phyloP scores from a whole-genome alignment of 1,284 basidiomycete species.

The Hemileia vastatrix region DNA sequence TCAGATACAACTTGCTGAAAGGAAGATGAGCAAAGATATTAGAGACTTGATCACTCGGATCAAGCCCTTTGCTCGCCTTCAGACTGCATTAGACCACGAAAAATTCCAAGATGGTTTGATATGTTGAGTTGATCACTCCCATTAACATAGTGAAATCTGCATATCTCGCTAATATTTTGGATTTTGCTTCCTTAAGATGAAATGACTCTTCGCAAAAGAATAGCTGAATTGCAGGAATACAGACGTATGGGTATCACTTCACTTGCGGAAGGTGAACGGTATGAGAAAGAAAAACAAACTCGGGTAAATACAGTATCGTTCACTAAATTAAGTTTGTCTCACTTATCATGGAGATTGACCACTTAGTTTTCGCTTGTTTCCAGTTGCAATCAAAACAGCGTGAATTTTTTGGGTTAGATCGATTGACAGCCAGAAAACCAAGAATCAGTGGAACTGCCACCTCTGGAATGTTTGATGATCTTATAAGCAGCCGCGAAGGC shows the following conservation, averaged over 20 bases:
- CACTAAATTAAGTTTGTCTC: slow-evolving; percentile 46
- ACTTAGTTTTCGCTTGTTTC: slow-evolving; percentile 4
- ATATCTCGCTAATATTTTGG: background rate
- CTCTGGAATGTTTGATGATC: background rate
- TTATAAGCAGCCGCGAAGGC: slow-evolving; percentile 1
- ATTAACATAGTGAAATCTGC: background rate
- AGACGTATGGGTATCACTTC: slow-evolving; percentile 71
- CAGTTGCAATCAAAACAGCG: slow-evolving; percentile 4
- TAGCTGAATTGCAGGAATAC: slow-evolving; percentile 79
- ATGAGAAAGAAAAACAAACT: slow-evolving; percentile 62
- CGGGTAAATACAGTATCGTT: slow-evolving; percentile 54
- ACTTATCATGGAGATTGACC: slow-evolving; percentile 36
- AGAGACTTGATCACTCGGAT: slow-evolving; percentile 78
- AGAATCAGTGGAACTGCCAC: slow-evolving; percentile 19
- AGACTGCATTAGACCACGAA: slow-evolving; percentile 87
- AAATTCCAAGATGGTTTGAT: slow-evolving; percentile 76
- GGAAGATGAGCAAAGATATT: slow-evolving; percentile 82
- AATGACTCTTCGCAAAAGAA: slow-evolving; percentile 68
- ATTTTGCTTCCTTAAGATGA: slow-evolving; percentile 57
- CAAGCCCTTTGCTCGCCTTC: slow-evolving; percentile 82
- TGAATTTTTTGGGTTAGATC: slow-evolving; percentile 15
- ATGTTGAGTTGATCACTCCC: slow-evolving; percentile 51
- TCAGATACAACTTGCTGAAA: slow-evolving; percentile 79
- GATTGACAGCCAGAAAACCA: slow-evolving; percentile 41
- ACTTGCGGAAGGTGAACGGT: slow-evolving; percentile 75